Conservation (phyloP, 2,329 filamentous ascomycete species). For the Elsinoe necatrix region DNA sequence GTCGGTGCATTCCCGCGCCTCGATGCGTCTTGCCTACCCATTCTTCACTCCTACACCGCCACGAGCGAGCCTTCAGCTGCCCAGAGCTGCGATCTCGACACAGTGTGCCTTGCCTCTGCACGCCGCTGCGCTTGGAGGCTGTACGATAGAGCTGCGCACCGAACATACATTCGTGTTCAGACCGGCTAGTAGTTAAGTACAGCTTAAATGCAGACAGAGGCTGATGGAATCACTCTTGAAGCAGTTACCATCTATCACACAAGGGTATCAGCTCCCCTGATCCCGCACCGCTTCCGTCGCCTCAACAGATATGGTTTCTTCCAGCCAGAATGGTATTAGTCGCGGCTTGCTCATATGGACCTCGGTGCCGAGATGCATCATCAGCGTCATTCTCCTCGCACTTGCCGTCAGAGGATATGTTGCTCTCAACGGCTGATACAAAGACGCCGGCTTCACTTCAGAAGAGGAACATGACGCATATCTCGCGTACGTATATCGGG, state of each 20-base stretch:
- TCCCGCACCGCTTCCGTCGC: background rate
- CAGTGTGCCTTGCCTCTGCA: background rate
- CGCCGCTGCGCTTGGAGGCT: background rate
- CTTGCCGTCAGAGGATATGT: background rate
- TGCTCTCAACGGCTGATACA: background rate
- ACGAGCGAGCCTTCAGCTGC: background rate
- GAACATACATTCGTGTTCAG: background rate
- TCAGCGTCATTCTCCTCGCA: background rate
- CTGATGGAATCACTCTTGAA: background rate
- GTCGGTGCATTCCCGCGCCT: background rate
- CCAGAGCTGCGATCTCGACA: background rate
- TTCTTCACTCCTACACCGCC: background rate
- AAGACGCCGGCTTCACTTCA: background rate
- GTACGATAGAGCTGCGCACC: background rate
- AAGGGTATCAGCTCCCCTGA: background rate
- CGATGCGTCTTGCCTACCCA: background rate
- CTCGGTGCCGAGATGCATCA: background rate
- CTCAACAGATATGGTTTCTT: background rate
- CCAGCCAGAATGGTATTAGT: background rate
- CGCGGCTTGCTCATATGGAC: background rate
- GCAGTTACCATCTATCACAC: background rate
- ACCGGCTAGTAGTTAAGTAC: background rate
- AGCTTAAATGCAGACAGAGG: background rate
- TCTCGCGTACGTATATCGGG: background rate
- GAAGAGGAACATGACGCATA: background rate